Base-by-base conservation (phyloP, 805 yeast genomes). In the Millerozyma miso region DNA sequence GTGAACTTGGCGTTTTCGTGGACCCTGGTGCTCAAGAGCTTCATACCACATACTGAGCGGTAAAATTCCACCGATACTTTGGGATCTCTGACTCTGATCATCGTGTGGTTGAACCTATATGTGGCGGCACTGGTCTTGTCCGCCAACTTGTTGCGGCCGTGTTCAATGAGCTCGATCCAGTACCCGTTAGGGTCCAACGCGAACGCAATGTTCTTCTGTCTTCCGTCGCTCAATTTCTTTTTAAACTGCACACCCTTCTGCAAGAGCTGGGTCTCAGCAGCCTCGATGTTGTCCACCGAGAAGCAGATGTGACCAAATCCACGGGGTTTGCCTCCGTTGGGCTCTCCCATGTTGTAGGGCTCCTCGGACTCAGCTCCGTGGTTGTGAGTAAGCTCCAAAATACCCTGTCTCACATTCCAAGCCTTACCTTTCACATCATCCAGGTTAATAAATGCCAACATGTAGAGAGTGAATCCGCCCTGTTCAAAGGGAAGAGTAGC, bases 301-400 rank as follows among this genome's bases (percentile, higher is more conserved):
- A 91, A 67, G 65, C 97, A 88, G 45, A 89, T 81, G 65, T 91
- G 99, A 17, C 99, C 99, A 58, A 90, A 91, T 0, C 99, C 98
- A 51, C 91, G 77, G 61, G 80, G 71, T 33, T 95, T 91, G 41
- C 83, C 88, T 6, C 74, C 80, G 60, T 93, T 91, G 46, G 99
- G 99, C 58, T 83, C 85, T 67, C 79, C 84, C 38, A 84, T 63
- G 46, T 64, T 71, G 66, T 72, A 88, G 6, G 66, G 60, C 1
- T 71, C 64, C 50, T 80, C 82, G 44, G 62, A 63, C 63, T 85
- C 86, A 37, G 82, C 72, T 8, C 91, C 93, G 67, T 85, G 81
- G 56, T 83, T 77, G 66, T 88, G 95, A 49, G 89, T 79, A 55
- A 91, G 74, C 63, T 89, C 97, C 45, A 91, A 73, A 15, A 91